Conservation (phyloP, 176 grass and related monocot genomes). For the Avena atlantica region DNA sequence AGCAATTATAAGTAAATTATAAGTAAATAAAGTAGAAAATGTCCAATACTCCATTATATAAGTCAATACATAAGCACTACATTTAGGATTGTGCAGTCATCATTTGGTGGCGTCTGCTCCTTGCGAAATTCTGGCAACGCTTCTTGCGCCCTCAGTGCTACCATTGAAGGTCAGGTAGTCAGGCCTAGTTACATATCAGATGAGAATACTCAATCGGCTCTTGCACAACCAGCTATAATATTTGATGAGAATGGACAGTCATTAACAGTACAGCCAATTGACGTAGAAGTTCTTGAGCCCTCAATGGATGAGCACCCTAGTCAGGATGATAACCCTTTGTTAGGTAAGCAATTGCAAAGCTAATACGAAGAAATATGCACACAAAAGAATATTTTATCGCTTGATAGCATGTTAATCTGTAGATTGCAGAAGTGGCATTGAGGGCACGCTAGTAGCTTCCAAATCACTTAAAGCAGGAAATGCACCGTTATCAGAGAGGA, state of each 20-base stretch:
- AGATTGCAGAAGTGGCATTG: constrained; percentile 45
- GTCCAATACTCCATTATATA: neutral
- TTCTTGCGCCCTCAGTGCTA: constrained; percentile 38
- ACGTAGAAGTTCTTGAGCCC: constrained; percentile 41
- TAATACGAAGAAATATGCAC: neutral
- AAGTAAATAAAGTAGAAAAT: neutral
- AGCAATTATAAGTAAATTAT: constrained; percentile 14
- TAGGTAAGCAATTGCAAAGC: constrained; percentile 45
- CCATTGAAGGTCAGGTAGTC: neutral
- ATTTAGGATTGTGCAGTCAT: constrained; percentile 78
- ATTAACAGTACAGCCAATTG: constrained; percentile 23
- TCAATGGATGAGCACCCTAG: constrained; percentile 48
- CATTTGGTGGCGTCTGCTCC: constrained; percentile 59
- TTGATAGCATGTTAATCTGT: constrained; percentile 36
- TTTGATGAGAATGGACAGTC: neutral
- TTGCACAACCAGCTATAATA: constrained; percentile 6
- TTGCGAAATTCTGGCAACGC: constrained; percentile 46
- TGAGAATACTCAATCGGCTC: constrained; percentile 31
- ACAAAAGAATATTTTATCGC: neutral
- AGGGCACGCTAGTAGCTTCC: constrained; percentile 37
- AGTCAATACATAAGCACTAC: constrained; percentile 25
- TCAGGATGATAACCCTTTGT: constrained; percentile 48
- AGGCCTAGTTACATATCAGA: constrained; percentile 22
- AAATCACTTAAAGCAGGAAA: constrained; percentile 61
- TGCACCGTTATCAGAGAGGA: constrained; percentile 56